Conservation (phyloP, 768 basidiomycete genomes). For the Amanita rubescens region DNA sequence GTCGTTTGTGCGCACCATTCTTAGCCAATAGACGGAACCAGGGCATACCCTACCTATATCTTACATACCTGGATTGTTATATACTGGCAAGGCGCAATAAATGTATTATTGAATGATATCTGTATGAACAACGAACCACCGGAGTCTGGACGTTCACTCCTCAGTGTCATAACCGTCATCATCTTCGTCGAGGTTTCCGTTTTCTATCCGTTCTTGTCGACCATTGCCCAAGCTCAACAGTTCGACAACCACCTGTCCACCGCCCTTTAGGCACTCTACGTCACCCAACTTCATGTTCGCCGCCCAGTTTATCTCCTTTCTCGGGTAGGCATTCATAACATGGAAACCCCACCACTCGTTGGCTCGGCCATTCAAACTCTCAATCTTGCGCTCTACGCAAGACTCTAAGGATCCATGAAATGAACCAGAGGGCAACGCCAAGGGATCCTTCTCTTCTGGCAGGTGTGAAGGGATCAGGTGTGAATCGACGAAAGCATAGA, state of each 20-base stretch:
- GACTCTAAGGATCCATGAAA: constrained; percentile 29
- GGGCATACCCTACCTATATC: constrained; percentile 1
- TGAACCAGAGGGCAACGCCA: constrained; percentile 29
- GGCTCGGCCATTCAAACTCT: constrained; percentile 7
- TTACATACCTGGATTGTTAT: neutral
- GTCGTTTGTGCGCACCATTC: constrained; percentile 90
- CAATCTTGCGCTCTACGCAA: constrained; percentile 25
- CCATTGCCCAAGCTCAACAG: constrained; percentile 19
- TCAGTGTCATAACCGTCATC: constrained; percentile 57
- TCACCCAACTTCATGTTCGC: constrained; percentile 31
- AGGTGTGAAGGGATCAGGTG: constrained; percentile 41
- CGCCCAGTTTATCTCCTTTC: constrained; percentile 51
- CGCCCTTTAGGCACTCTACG: constrained; percentile 45
- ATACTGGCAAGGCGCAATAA: neutral
- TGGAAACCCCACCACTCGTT: constrained; percentile 70
- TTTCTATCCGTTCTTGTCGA: constrained; percentile 9
- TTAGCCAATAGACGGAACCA: constrained; percentile 54
- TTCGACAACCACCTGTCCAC: constrained; percentile 61
- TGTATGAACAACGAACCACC: constrained; percentile 1
- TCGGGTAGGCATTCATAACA: constrained; percentile 62
- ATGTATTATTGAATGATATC: constrained; percentile 4
- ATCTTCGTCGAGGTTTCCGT: constrained; percentile 21
- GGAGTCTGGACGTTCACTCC: constrained; percentile 21
- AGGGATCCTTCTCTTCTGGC: constrained; percentile 33
- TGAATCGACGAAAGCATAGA: constrained; percentile 71